Base-by-base conservation (phyloP, 768 basidiomycete genomes). In the Tephrocybe rancida region DNA sequence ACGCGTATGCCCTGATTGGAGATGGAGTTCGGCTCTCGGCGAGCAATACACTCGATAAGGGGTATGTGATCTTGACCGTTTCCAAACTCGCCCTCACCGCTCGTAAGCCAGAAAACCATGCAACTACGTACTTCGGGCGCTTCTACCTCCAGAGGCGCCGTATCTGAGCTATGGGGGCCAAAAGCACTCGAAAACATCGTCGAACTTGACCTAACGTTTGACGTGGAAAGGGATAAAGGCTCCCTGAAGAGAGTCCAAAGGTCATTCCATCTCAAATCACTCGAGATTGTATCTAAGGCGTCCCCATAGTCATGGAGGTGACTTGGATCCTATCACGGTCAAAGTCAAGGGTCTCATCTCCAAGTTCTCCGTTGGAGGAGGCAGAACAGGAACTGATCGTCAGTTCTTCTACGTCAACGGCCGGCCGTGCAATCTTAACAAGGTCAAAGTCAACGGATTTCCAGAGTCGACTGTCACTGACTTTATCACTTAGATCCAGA, bases 341-440 rank as follows among this genome's bases (percentile, higher is more conserved):
- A 68, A 68, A 10, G 83, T 96, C 1, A 78, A 77, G 29, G 96
- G 96, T 0, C 73, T 97, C 0, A 82, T 96, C 21, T 98, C 96
- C 0, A 90, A 87, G 56, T 95, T 97, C 55, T 62, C 80, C 0
- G 72, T 86, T 13, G 88, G 87, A 0, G 83, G 82, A 56, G 95
- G 95, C 5, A 74, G 96, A 34, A 79, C 84, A 2, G 84, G 87
- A 4, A 80, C 84, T 0, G 97, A 98, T 64, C 73, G 95, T 2
- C 97, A 98, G 60, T 98, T 91, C 68, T 90, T 92, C 70, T 99
- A 86, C 60, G 76, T 98, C 60, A 98, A 99, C 60, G 90, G 92
- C 0, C 77, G 97, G 16, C 97, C 97, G 0, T 95, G 92, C 62
- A 85, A 82, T 58, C 76, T 90, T 8, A 70, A 76, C 16, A 95